Percentiles rank a stretch among this genome's conserved stretches.
Conservation (phyloP, 78 protist species). For the Dictyostelium brefeldianum region DNA sequence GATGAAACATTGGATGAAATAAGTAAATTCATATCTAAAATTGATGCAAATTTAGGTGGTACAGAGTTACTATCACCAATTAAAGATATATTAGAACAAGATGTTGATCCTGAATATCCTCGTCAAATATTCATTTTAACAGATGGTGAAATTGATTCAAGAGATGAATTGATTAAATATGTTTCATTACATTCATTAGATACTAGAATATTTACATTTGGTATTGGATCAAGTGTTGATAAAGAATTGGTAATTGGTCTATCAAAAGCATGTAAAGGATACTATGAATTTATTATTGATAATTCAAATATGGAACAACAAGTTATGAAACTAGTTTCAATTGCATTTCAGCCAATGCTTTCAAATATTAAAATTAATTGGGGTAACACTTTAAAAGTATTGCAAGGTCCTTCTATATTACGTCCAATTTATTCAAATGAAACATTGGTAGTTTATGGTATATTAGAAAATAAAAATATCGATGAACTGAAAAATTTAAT, state of each 20-base stretch:
- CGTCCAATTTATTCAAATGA: constrained; percentile 40
- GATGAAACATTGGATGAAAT: not conserved
- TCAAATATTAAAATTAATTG: constrained; percentile 46
- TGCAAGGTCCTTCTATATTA: constrained; percentile 29
- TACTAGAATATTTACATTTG: constrained; percentile 89
- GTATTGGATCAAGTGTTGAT: constrained; percentile 88
- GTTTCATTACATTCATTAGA: constrained; percentile 34
- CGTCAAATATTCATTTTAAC: constrained; percentile 91
- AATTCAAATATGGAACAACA: constrained; percentile 8
- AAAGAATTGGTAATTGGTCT: constrained; percentile 87
- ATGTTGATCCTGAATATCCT: constrained; percentile 44
- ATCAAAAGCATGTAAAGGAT: constrained; percentile 90
- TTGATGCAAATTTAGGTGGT: constrained; percentile 63
- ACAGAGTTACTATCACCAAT: constrained; percentile 42
- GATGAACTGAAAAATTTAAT: not conserved
- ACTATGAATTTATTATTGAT: constrained; percentile 71
- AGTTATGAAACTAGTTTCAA: constrained; percentile 23
- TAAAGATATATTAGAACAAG: not conserved
- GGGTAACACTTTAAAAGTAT: not conserved
- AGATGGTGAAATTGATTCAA: constrained; percentile 90
- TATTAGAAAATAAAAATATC: constrained; percentile 1
- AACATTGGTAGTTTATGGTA: constrained; percentile 35
- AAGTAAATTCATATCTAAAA: not conserved
- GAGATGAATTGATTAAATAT: constrained; percentile 35
- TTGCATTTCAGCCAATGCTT: constrained; percentile 65